Conservation (phyloP, 208 protist genomes). For the Trypanosoma theileri region DNA sequence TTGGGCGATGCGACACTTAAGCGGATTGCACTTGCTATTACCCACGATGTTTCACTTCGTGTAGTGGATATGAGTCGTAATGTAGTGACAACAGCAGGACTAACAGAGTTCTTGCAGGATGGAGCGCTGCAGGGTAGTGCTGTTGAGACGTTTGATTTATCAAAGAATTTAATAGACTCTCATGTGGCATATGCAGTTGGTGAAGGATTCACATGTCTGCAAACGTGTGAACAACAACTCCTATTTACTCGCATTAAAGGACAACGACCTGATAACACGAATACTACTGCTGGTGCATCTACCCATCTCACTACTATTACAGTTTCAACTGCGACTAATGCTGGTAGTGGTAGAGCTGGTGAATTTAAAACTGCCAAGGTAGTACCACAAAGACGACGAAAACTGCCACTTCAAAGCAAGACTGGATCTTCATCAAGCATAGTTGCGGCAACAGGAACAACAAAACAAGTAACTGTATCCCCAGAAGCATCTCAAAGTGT, state of each 20-base stretch:
- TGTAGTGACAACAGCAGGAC: slow-evolving; percentile 33
- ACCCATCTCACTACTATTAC: no score
- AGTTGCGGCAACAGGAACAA: background rate
- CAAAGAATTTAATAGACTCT: slow-evolving; percentile 37
- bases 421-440: background rate
- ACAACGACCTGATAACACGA: background rate
- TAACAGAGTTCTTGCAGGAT: slow-evolving; percentile 32
- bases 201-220: slow-evolving; percentile 17
- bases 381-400: background rate
- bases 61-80: slow-evolving; percentile 59
- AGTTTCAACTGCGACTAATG: no score
- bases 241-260: slow-evolving; percentile 24
- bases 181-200: slow-evolving; percentile 13
- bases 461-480: background rate
- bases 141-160: slow-evolving; percentile 59
- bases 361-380: no score
- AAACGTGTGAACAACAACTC: slow-evolving; percentile 28
- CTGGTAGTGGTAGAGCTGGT: no score
- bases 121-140: slow-evolving; percentile 45
- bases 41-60: slow-evolving; percentile 42
- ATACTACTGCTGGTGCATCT: background rate
- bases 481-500: background rate
- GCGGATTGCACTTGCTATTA: slow-evolving; percentile 39
- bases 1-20: slow-evolving; percentile 52
- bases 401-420: background rate